These are phyloP conservation scores for Blumeria graminis DNA, from an alignment of 2,329 filamentous ascomycete species.

Conservation along the genomic window DNA sequence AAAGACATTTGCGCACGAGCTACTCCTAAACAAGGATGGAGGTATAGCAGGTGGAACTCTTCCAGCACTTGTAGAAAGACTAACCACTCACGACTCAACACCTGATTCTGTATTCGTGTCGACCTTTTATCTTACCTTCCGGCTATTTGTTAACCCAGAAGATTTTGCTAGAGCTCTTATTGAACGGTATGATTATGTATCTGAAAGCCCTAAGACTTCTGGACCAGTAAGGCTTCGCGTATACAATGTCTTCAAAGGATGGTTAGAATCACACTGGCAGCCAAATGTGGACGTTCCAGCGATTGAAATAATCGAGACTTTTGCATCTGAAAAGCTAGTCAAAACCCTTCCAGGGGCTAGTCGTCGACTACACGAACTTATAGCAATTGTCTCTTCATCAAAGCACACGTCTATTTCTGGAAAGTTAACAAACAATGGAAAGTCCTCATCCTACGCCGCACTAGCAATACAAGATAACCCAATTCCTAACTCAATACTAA, in stretches of 20 bases:
- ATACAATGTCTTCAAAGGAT: constrained; percentile 92
- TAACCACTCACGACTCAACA: constrained; percentile 80
- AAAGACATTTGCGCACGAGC: constrained; percentile 74
- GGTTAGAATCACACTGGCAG: constrained; percentile 91
- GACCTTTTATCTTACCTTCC: constrained; percentile 89
- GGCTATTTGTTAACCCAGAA: constrained; percentile 64
- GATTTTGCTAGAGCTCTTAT: constrained; percentile 65
- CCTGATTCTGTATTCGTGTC: constrained; percentile 82
- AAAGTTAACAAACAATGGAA: background rate
- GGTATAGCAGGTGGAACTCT: constrained; percentile 85
- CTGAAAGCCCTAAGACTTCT: constrained; percentile 49
- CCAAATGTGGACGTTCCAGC: constrained; percentile 57
- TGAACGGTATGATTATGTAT: constrained; percentile 79
- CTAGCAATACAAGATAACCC: constrained; percentile 56
- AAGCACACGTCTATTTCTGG: constrained; percentile 40
- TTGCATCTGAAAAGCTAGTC: constrained; percentile 51
- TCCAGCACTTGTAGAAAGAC: constrained; percentile 72
- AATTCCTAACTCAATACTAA: constrained; percentile 43
- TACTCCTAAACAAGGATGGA: constrained; percentile 83
- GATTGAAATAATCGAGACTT: constrained; percentile 50
- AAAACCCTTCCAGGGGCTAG: constrained; percentile 51
- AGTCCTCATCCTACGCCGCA: constrained; percentile 29
- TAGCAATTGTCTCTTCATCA: constrained; percentile 50
- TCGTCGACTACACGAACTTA: constrained; percentile 55
- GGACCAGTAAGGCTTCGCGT: constrained; percentile 69